These are phyloP conservation scores for Mycena pura DNA, from an alignment of 768 basidiomycete genomes.

Conservation along the genomic window DNA sequence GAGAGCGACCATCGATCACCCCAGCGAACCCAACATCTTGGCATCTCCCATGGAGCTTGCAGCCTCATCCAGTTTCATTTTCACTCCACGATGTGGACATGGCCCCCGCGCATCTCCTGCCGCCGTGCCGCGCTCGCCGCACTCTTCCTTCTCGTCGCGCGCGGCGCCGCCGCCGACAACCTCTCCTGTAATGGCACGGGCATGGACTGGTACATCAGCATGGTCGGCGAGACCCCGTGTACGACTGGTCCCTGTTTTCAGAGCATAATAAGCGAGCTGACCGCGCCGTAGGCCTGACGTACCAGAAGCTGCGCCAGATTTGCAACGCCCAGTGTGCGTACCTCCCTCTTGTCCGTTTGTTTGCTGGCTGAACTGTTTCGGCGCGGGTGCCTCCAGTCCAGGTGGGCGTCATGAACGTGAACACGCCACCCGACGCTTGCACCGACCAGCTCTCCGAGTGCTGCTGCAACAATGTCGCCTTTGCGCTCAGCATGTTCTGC, in stretches of 20 bases:
- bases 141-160: not conserved
- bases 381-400: constrained; percentile 20
- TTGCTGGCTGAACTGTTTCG: not conserved
- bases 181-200: constrained; percentile 30
- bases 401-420: constrained; percentile 11
- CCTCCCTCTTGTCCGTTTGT: not conserved
- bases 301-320: constrained; percentile 35
- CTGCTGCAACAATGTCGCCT: constrained; percentile 33
- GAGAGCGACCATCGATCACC: too few species aligned
- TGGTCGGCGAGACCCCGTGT: constrained; percentile 39
- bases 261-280: not conserved
- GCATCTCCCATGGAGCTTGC: too few species aligned
- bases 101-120: not conserved
- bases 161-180: constrained; percentile 23
- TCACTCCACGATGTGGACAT: constrained; percentile 10
- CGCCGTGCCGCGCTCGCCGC: not conserved
- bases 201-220: constrained; percentile 34
- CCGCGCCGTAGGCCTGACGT: constrained; percentile 29
- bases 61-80: too few species aligned
- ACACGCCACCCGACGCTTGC: constrained; percentile 34
- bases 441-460: constrained; percentile 31
- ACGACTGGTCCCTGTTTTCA: constrained; percentile 1
- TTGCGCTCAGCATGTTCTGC: constrained; percentile 32
- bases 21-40: too few species aligned
- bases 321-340: constrained; percentile 31